These are phyloP conservation scores for Russula brevipes DNA, from an alignment of 768 basidiomycete species.

Conservation along the genomic window DNA sequence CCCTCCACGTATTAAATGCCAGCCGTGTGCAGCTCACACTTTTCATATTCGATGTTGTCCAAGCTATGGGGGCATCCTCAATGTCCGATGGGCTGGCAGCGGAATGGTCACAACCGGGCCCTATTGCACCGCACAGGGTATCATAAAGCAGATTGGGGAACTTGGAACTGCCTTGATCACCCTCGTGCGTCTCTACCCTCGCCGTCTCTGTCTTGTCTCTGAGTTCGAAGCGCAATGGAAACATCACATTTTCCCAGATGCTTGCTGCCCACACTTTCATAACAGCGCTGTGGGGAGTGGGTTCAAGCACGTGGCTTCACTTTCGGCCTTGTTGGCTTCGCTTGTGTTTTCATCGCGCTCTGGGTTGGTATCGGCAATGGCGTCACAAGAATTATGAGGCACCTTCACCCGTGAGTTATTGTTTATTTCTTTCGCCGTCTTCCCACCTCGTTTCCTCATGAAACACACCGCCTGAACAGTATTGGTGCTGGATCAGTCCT, in stretches of 20 bases:
- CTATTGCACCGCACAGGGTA: slow-evolving; percentile 38
- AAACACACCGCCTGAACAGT: slow-evolving; percentile 22
- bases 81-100: slow-evolving; percentile 35
- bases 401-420: slow-evolving; percentile 33
- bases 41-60: slow-evolving; percentile 34
- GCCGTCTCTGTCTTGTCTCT: background rate
- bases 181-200: slow-evolving; percentile 31
- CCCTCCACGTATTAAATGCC: background rate
- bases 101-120: slow-evolving; percentile 33
- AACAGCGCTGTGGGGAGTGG: slow-evolving; percentile 34
- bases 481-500: slow-evolving; percentile 43
- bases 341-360: slow-evolving; percentile 26
- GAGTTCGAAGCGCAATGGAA: slow-evolving; percentile 27
- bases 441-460: background rate
- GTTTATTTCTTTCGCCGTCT: background rate
- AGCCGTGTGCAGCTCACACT: slow-evolving; percentile 26
- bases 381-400: slow-evolving; percentile 27
- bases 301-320: slow-evolving; percentile 30
- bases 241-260: background rate
- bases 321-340: slow-evolving; percentile 10
- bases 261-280: slow-evolving; percentile 40
- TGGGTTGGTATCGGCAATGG: slow-evolving; percentile 36
- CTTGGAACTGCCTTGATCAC: slow-evolving; percentile 40
- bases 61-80: slow-evolving; percentile 38
- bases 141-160: slow-evolving; percentile 40